Evolutionary conservation across 768 basidiomycete genomes (phyloP), one percentile per base, ranked within the genome.

Genomic region (Suillus cothurnatus): DNA sequence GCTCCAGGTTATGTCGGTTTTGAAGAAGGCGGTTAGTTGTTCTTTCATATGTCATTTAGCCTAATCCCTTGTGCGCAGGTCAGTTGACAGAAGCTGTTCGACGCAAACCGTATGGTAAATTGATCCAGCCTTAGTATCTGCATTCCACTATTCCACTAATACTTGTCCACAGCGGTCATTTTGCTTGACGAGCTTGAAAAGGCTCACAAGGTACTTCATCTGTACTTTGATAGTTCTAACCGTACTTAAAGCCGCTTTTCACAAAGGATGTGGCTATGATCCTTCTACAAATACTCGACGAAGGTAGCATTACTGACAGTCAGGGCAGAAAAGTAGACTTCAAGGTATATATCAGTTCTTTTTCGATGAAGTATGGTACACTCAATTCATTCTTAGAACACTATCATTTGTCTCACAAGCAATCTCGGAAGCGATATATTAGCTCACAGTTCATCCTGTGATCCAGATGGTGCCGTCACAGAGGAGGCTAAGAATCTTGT

Each of bases 291-390:
- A 91, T 97, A 55, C 83, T 97, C 15, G 94, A 97, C 68, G 95
- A 97, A 75, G 95, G 95, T 9, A 87, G 81, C 58, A 82, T 96
- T 66, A 96, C 95, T 0, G 95, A 97, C 73, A 94, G 92, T 67
- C 94, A 95, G 74, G 95, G 95, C 12, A 86, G 93, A 62, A 93
- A 94, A 73, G 91, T 97, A 3, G 94, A 95, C 74, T 96, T 97
- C 81, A 94, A 90, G 82, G 90, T 87, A 64, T 2, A 62, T 64
- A n/a, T n/a, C n/a, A 53, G 4, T 52, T 36, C n/a, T 14, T 19
- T 41, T 2, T 32, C 36, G 21, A 23, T 15, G 19, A 3, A 59
- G 41, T 31, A 34, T 23, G 21, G 49, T 28, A n/a, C 32, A 61
- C 23, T 55, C 28, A 52, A 38, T 50, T 28, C 23, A 43, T 12